Base-by-base conservation (phyloP, 768 basidiomycete genomes). In the Suillus fuscotomentosus region DNA sequence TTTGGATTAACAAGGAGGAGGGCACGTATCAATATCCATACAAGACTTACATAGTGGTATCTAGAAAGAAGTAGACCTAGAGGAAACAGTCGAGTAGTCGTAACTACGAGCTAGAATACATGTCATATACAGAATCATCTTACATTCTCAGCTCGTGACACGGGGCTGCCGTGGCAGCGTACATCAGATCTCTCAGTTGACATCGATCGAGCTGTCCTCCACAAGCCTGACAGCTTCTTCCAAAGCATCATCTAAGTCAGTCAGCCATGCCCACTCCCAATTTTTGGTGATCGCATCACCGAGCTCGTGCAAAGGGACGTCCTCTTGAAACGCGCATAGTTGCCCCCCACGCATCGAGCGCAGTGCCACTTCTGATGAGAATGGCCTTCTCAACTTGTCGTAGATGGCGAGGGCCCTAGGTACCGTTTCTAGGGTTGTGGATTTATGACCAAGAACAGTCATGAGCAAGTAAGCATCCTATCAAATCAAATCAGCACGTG, bases 1-100 rank as follows among this genome's bases (percentile, higher is more conserved):
- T 80, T 24, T 96, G 92, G 93, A 85, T 94, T 20, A 86, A 97
- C 71, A 78, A 93, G 76, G 77, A 77, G 51, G 76, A 86, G 60
- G 92, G 93, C 0, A 74, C 85, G 10, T 97, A 95, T 72, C 83
- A 90, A 69, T 95, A 93, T 73, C 90, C 90, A 0, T 94, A 95
- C 80, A 83, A 84, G 73, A 88, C 88, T 5, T 81, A 79, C 59
- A 80, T 90, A 27, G 84, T 92, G 8, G 70, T 89, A 39, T 69
- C 77, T 20, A 77, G 71, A 67, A 83, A 79, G 79, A 82, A 81
- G 72, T 82, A 69, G 36, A 47, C 0, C 3, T 10, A 4, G 41
- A 42, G 24, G 38, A 24, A 57, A 57, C n/a, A 22, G 22, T 36
- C 17, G n/a, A 36, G 34, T 36, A 55, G 55, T 22, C 34, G 15